Evolutionary conservation across 2,329 filamentous ascomycete species (phyloP).

Genomic region (Xylariales sp.): DNA sequence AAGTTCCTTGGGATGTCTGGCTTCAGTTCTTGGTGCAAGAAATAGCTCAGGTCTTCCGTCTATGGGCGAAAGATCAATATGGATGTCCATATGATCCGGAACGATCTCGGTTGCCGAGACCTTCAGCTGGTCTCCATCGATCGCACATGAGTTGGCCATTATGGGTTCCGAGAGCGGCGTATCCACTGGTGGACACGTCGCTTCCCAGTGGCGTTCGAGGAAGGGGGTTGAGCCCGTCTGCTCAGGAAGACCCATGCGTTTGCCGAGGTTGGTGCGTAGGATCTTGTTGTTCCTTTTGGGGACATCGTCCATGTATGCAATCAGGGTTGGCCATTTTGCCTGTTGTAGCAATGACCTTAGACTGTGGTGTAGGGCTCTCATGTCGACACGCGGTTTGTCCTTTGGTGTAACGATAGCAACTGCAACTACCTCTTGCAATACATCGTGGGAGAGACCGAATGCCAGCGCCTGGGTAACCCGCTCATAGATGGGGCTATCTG

Average conservation of each 20-base stretch:
- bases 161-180: constrained; percentile 40
- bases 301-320: constrained; percentile 51
- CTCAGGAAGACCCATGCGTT: constrained; percentile 40
- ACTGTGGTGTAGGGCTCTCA: constrained; percentile 42
- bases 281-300: constrained; percentile 55
- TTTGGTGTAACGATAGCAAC: constrained; percentile 45
- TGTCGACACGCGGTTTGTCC: constrained; percentile 37
- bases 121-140: constrained; percentile 21
- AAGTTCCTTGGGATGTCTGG: constrained; percentile 1
- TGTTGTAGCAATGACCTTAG: constrained; percentile 44
- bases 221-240: constrained; percentile 40
- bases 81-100: constrained; percentile 2
- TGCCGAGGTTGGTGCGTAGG: constrained; percentile 46
- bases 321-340: constrained; percentile 46
- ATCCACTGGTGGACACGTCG: constrained; percentile 42
- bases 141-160: constrained; percentile 24
- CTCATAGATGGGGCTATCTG: constrained; percentile 38
- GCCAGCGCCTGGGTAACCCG: constrained; percentile 45
- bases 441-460: constrained; percentile 47
- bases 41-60: constrained; percentile 5
- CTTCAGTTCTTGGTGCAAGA: constrained; percentile 3
- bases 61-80: constrained; percentile 4
- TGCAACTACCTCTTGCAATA: constrained; percentile 53
- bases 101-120: constrained; percentile 15
- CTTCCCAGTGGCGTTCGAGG: constrained; percentile 44